Percentiles rank a stretch among this genome's conserved stretches.
Evolutionary conservation across 192 early-diverging fungal genomes (phyloP).

Genomic region (Mycoemilia scoparia): DNA sequence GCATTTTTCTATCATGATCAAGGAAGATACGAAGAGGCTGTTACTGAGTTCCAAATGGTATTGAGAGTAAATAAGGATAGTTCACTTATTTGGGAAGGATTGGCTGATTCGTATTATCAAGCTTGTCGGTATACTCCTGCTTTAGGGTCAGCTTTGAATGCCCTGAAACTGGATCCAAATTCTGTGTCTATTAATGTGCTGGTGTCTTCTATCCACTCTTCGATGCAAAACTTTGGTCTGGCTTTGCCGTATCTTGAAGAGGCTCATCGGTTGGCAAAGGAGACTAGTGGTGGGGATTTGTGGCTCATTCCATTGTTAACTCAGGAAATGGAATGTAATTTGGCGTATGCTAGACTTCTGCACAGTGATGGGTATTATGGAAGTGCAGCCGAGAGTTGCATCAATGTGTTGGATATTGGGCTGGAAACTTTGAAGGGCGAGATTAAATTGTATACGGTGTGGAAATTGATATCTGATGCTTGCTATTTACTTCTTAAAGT

Average conservation of each 20-base stretch:
- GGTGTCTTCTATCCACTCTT: constrained; percentile 7
- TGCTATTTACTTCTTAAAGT: constrained; percentile 20
- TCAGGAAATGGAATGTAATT: constrained; percentile 11
- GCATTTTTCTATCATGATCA: constrained; percentile 49
- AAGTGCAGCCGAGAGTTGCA: constrained; percentile 36
- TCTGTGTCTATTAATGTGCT: constrained; percentile 20
- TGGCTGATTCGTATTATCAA: constrained; percentile 64
- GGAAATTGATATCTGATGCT: constrained; percentile 42
- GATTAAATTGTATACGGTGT: constrained; percentile 20
- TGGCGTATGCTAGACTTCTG: constrained; percentile 10
- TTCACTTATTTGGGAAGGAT: constrained; percentile 53
- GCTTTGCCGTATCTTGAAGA: constrained; percentile 6
- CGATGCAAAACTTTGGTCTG: constrained; percentile 3
- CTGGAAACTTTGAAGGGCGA: constrained; percentile 7
- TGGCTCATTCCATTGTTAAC: constrained; percentile 9
- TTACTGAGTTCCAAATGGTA: constrained; percentile 58
- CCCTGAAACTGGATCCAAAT: constrained; percentile 41
- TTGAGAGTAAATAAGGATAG: constrained; percentile 53
- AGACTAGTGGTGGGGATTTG: not conserved
- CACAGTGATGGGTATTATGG: constrained; percentile 39
- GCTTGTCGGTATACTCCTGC: constrained; percentile 51
- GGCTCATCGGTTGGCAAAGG: constrained; percentile 1
- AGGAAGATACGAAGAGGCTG: constrained; percentile 32
- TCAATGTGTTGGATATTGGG: constrained; percentile 20
- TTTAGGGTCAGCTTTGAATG: constrained; percentile 54